Evolutionary conservation across 768 basidiomycete species (phyloP).

Genomic region (Postia placenta): DNA sequence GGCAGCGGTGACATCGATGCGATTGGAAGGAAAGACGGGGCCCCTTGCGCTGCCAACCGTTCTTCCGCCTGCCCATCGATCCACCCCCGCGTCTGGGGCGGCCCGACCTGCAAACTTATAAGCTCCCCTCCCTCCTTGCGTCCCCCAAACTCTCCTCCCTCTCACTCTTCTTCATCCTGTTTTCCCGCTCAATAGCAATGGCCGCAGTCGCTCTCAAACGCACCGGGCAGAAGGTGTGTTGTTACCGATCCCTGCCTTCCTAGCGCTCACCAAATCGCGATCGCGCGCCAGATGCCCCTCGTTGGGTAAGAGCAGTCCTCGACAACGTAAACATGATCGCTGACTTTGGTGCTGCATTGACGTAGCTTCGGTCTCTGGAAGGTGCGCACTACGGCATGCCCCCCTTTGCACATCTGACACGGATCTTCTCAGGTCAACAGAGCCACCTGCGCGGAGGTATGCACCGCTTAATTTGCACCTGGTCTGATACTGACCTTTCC

Average conservation of each 20-base stretch:
- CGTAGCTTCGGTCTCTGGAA: constrained; percentile 68
- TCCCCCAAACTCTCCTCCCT: constrained; percentile 9
- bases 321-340: not conserved
- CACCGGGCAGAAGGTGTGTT: constrained; percentile 50
- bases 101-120: constrained; percentile 6
- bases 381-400: constrained; percentile 27
- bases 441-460: constrained; percentile 53
- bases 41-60: not conserved
- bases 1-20: constrained; percentile 9
- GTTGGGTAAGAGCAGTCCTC: constrained; percentile 47
- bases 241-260: not conserved
- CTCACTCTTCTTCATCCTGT: constrained; percentile 10
- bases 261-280: not conserved
- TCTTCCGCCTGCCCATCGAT: not conserved
- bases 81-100: constrained; percentile 1
- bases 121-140: constrained; percentile 2
- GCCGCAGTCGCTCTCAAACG: constrained; percentile 48
- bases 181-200: constrained; percentile 35
- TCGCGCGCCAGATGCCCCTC: constrained; percentile 51
- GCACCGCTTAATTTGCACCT: constrained; percentile 10
- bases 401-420: not conserved
- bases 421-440: constrained; percentile 46
- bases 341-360: constrained; percentile 3
- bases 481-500: not conserved
- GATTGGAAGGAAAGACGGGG: not conserved